phyloP scores from a whole-genome alignment of 2,329 filamentous ascomycete species.

The Didymella lethalis region DNA sequence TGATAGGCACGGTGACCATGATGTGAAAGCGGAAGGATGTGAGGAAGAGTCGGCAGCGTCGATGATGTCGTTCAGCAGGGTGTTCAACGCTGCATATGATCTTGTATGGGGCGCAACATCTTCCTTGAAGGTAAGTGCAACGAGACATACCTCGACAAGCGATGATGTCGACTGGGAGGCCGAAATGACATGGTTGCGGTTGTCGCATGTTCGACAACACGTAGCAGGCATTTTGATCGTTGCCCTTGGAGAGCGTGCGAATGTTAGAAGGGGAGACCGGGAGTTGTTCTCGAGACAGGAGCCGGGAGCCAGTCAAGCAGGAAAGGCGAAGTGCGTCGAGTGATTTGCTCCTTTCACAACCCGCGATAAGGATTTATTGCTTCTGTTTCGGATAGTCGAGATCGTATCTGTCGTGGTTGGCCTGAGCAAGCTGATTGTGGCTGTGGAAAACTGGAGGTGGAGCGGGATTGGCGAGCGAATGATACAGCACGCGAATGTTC shows the following conservation, averaged over 20 bases:
- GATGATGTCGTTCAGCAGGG: slow-evolving; percentile 38
- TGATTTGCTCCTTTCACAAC: neutral
- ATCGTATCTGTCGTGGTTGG: slow-evolving; percentile 7
- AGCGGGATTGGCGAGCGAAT: slow-evolving; percentile 4
- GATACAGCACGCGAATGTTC: neutral
- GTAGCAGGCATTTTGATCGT: slow-evolving; percentile 19
- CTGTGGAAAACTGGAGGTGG: slow-evolving; percentile 7
- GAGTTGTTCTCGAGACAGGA: neutral
- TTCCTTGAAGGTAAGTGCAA: slow-evolving; percentile 36
- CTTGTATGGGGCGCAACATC: slow-evolving; percentile 18
- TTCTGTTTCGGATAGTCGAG: slow-evolving; percentile 1
- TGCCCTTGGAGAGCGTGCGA: neutral
- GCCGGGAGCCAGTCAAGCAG: neutral
- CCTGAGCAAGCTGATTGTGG: slow-evolving; percentile 13
- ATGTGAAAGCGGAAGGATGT: slow-evolving; percentile 37
- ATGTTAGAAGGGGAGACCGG: neutral
- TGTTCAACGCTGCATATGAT: slow-evolving; percentile 30
- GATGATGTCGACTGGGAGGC: slow-evolving; percentile 20
- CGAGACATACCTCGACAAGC: slow-evolving; percentile 35
- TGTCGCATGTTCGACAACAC: slow-evolving; percentile 41
- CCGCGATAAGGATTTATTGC: neutral
- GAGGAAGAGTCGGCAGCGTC: slow-evolving; percentile 34
- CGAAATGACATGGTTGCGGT: slow-evolving; percentile 35
- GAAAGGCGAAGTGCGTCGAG: neutral
- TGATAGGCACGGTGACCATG: slow-evolving; percentile 38